Evolutionary conservation across 306 rosid species (phyloP), one percentile per base, ranked within the genome.

Genomic region (Medicago truncatula): DNA sequence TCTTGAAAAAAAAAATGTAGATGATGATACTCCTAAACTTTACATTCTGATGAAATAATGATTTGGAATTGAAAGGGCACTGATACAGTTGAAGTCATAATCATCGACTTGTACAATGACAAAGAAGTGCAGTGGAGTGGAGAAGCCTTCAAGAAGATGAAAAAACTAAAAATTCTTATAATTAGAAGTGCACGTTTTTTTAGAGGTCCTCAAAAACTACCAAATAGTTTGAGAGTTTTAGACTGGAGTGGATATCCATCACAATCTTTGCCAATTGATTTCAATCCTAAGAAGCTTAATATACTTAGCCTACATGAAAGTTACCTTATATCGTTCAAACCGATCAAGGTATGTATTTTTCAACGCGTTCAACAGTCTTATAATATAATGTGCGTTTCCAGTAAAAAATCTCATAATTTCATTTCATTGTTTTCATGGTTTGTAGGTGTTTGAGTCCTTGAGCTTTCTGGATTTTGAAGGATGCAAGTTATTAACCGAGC

Each of bases 221-320:
- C 75, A 17, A 52, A 18, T 17, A 52, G 58, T 52, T 52, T 52
- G 23, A 52, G 58, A 36, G 75, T 70, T 36, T n/a, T 71, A 3
- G 64, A 71, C 64, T 71, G 64, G 75, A 71, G 50, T 17, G 75
- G 64, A 53, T 71, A 71, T 11, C 8, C 75, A 36, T 71, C 64
- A 71, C 50, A 43, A 9, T 71, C 75, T 54, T 36, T 71, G 17
- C 75, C 50, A 9, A 2, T n/a, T 56, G 59, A 76, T 67, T 67
- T 76, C 60, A 31, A n/a, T 52, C 80, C 54, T 6, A 67, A 16
- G 8, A 52, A 56, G 10, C 7, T 67, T 15, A 7, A 10, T 6
- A 67, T 54, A 53, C 67, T 76, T 16, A 46, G 7, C 11, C 6
- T 76, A 74, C 67, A 58, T n/a, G 20, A 54, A 21, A 53, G 74